These are phyloP conservation scores for Thielaviopsis populi DNA, from an alignment of 2,329 filamentous ascomycete species.

Conservation along the genomic window DNA sequence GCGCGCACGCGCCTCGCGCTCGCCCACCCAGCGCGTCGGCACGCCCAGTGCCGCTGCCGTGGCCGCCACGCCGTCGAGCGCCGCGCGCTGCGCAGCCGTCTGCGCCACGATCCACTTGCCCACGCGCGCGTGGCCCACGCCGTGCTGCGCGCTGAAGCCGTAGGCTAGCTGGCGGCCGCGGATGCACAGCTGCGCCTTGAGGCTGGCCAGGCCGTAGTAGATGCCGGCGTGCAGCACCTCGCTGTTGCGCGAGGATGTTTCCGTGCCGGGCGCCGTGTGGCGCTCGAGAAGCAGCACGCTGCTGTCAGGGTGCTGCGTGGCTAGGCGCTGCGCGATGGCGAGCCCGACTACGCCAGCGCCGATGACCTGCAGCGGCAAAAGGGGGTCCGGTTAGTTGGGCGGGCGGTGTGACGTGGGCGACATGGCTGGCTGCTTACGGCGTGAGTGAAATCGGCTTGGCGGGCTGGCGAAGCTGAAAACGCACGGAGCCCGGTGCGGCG, in stretches of 20 bases:
- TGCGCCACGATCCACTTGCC: slow-evolving; percentile 97
- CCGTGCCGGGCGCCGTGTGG: slow-evolving; percentile 59
- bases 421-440: slow-evolving; percentile 25
- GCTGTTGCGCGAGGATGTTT: slow-evolving; percentile 74
- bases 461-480: slow-evolving; percentile 26
- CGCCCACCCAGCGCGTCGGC: slow-evolving; percentile 54
- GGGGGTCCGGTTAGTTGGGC: background rate
- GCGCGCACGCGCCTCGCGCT: slow-evolving; percentile 42
- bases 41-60: slow-evolving; percentile 34
- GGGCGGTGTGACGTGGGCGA: background rate
- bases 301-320: slow-evolving; percentile 39
- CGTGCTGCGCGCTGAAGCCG: slow-evolving; percentile 50
- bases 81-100: slow-evolving; percentile 51
- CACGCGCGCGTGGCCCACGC: slow-evolving; percentile 56
- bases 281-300: slow-evolving; percentile 70
- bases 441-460: slow-evolving; percentile 31
- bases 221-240: slow-evolving; percentile 94
- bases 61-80: slow-evolving; percentile 37
- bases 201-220: slow-evolving; percentile 62
- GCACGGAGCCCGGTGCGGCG: background rate
- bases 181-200: slow-evolving; percentile 78
- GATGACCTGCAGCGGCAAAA: slow-evolving; percentile 30
- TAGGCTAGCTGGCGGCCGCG: slow-evolving; percentile 65
- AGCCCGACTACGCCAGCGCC: slow-evolving; percentile 59
- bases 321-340: slow-evolving; percentile 59